phyloP scores from a whole-genome alignment of 2,329 filamentous ascomycete genomes.

The Sporothrix brunneoviolacea region DNA sequence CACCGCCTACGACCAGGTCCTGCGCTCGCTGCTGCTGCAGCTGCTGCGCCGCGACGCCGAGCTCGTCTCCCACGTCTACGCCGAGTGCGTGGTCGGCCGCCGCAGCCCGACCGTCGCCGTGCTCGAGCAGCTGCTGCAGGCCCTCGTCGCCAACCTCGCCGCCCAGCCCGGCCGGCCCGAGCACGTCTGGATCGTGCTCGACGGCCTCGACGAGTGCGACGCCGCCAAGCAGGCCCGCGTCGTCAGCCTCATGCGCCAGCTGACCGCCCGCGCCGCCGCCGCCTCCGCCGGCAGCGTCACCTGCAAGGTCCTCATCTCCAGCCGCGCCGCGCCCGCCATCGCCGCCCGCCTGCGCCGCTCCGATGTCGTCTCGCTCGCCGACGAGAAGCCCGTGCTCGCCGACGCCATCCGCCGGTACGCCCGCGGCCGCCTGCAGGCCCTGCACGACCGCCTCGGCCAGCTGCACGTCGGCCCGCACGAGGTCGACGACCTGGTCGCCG shows the following conservation, averaged over 20 bases:
- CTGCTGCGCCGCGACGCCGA: slow-evolving; percentile 22
- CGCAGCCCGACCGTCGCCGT: slow-evolving; percentile 13
- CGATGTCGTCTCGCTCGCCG: slow-evolving; percentile 21
- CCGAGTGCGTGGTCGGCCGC: slow-evolving; percentile 21
- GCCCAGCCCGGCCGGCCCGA: slow-evolving; percentile 2
- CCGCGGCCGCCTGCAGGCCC: slow-evolving; percentile 8
- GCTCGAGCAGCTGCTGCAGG: slow-evolving; percentile 22
- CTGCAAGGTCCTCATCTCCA: slow-evolving; percentile 26
- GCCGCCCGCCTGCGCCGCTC: slow-evolving; percentile 17
- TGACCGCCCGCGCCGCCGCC: slow-evolving; percentile 3
- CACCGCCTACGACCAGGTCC: slow-evolving; percentile 26
- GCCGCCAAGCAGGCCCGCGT: slow-evolving; percentile 14
- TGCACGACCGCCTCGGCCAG: slow-evolving; percentile 15
- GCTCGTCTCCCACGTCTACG: slow-evolving; percentile 23
- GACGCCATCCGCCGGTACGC: slow-evolving; percentile 21
- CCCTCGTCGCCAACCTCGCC: slow-evolving; percentile 12
- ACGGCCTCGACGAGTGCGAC: slow-evolving; percentile 24
- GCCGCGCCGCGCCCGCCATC: slow-evolving; percentile 17
- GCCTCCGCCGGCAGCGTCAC: slow-evolving; percentile 7
- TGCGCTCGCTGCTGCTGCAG: slow-evolving; percentile 28
- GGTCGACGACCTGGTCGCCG: slow-evolving; percentile 14
- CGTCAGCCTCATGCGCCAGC: slow-evolving; percentile 16
- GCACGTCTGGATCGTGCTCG: slow-evolving; percentile 24
- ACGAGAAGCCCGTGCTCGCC: slow-evolving; percentile 21
- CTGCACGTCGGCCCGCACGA: slow-evolving; percentile 17